These are phyloP conservation scores for Cladosporium sp. DNA, from an alignment of 2,329 filamentous ascomycete species.

Conservation along the genomic window DNA sequence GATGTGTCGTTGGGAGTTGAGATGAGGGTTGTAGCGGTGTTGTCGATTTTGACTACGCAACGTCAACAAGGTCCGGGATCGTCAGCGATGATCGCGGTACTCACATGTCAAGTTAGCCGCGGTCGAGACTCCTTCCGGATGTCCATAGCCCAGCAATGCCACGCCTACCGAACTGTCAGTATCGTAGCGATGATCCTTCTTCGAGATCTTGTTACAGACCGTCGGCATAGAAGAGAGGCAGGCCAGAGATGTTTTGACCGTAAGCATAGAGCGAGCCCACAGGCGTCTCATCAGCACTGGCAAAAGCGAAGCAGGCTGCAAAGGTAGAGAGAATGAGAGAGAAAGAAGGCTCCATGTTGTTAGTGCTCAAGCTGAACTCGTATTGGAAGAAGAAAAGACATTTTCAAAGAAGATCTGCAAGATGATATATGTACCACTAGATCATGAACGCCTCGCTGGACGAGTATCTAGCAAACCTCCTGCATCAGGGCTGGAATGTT, in stretches of 20 bases:
- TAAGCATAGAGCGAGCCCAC: slow-evolving; percentile 17
- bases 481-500: too few species aligned
- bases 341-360: neutral
- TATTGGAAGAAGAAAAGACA: neutral
- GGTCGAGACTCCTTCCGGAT: slow-evolving; percentile 6
- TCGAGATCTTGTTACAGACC: slow-evolving; percentile 3
- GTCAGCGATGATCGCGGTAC: neutral
- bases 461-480: too few species aligned
- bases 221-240: slow-evolving; percentile 19
- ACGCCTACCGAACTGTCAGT: neutral
- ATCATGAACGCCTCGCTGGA: too few species aligned
- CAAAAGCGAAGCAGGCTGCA: neutral
- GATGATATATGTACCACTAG: neutral
- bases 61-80: neutral
- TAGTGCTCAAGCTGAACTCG: neutral
- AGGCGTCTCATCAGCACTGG: neutral
- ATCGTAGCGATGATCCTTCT: neutral
- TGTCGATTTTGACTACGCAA: neutral
- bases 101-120: neutral
- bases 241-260: slow-evolving; percentile 17
- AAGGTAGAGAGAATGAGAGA: neutral
- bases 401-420: neutral
- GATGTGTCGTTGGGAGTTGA: slow-evolving; percentile 10
- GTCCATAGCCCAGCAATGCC: slow-evolving; percentile 14
- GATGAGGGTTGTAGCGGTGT: neutral